Evolutionary conservation across 352 stramenopile genomes (phyloP).

Genomic region (Pythium dissotocum): DNA sequence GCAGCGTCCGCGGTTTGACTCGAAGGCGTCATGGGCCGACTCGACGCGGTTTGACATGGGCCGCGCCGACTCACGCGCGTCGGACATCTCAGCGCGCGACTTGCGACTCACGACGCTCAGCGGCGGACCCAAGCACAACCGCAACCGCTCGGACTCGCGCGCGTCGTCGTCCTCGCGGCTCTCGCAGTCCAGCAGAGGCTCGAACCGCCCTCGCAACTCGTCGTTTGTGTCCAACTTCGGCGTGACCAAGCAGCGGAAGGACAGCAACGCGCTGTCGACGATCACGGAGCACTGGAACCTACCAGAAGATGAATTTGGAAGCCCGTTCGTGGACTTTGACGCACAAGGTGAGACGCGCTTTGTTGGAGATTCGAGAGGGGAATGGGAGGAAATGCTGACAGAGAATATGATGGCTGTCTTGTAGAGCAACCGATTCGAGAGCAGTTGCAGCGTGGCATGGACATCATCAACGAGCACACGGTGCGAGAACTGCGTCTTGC

Average conservation of each 20-base stretch:
- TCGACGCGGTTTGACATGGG: slow-evolving; percentile 88
- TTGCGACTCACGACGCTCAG: slow-evolving; percentile 63
- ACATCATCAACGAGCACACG: slow-evolving; percentile 89
- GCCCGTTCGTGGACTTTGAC: slow-evolving; percentile 77
- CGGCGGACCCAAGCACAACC: slow-evolving; percentile 31
- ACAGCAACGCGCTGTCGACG: slow-evolving; percentile 77
- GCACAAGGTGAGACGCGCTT: slow-evolving; percentile 53
- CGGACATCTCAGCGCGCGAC: slow-evolving; percentile 67
- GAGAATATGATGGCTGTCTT: background rate
- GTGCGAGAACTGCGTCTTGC: slow-evolving; percentile 28
- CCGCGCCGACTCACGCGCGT: slow-evolving; percentile 75
- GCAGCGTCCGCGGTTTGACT: slow-evolving; percentile 77
- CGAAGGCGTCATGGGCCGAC: slow-evolving; percentile 80
- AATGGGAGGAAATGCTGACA: background rate
- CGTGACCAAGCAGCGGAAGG: slow-evolving; percentile 59
- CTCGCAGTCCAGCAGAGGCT: slow-evolving; percentile 52
- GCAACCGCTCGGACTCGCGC: slow-evolving; percentile 65
- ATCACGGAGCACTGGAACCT: slow-evolving; percentile 90
- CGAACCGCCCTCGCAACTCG: slow-evolving; percentile 46
- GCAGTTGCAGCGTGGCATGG: slow-evolving; percentile 71
- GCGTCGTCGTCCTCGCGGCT: slow-evolving; percentile 43
- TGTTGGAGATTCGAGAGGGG: background rate
- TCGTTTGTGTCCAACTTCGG: slow-evolving; percentile 85
- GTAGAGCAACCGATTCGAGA: slow-evolving; percentile 82
- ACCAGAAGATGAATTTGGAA: slow-evolving; percentile 74